Conservation (phyloP, 169 alveolate genomes). For the Plasmodium falciparum region DNA sequence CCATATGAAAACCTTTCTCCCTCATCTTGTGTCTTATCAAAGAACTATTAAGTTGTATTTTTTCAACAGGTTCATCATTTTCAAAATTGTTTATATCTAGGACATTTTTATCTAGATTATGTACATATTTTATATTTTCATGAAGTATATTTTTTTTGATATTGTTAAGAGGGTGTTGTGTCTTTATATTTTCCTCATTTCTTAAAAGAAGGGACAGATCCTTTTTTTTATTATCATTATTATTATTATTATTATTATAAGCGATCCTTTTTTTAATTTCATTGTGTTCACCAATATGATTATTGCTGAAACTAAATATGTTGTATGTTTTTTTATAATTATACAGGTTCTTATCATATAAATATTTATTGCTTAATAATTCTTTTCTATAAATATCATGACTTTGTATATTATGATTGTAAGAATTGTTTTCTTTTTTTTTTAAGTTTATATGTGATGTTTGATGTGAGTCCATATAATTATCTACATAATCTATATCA, state of each 20-base stretch:
- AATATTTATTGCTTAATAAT: constrained; percentile 37
- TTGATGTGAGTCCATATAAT: too few species aligned
- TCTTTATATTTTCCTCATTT: background rate
- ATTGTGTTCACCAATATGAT: background rate
- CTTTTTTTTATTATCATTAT: background rate
- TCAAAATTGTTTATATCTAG: too few species aligned
- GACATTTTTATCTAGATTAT: too few species aligned
- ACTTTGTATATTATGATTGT: background rate
- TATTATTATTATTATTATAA: background rate
- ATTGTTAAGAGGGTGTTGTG: background rate
- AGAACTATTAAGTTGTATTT: too few species aligned
- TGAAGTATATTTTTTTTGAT: too few species aligned
- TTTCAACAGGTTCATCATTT: too few species aligned
- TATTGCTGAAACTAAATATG: constrained; percentile 37
- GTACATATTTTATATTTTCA: too few species aligned
- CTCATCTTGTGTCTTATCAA: too few species aligned
- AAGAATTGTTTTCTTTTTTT: background rate
- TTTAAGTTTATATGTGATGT: too few species aligned
- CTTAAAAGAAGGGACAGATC: too few species aligned
- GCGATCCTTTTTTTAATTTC: background rate
- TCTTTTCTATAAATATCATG: constrained; percentile 27
- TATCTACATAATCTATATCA: too few species aligned
- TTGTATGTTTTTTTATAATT: constrained; percentile 30
- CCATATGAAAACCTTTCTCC: too few species aligned
- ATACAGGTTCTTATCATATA: constrained; percentile 39